Conservation (phyloP, 176 grass and related monocot species). For the Lolium rigidum region DNA sequence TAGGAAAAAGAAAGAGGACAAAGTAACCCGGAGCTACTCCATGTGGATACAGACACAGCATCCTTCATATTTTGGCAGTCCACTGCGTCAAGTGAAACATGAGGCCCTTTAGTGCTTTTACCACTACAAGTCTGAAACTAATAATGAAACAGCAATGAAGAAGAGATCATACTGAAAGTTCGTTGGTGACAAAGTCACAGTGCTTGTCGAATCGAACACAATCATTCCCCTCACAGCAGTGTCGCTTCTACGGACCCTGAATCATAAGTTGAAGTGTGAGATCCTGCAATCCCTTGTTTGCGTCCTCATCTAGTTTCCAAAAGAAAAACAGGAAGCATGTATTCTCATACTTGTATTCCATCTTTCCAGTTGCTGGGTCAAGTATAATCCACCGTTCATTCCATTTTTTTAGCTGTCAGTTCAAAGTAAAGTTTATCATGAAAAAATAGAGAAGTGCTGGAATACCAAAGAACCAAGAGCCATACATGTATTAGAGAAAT, state of each 20-base stretch:
- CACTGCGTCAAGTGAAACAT: slow-evolving; percentile 63
- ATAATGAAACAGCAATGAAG: slow-evolving; percentile 33
- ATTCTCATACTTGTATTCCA: slow-evolving; percentile 91
- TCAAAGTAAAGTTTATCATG: slow-evolving; percentile 33
- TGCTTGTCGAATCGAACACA: slow-evolving; percentile 72
- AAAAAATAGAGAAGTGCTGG: neutral
- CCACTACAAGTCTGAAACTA: neutral
- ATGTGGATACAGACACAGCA: slow-evolving; percentile 93
- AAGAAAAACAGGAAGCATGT: slow-evolving; percentile 19
- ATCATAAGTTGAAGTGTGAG: slow-evolving; percentile 42
- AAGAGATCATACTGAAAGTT: slow-evolving; percentile 74
- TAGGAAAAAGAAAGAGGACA: slow-evolving; percentile 17
- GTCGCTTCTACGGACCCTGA: slow-evolving; percentile 70
- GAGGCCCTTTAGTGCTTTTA: slow-evolving; percentile 13
- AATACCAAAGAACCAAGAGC: neutral
- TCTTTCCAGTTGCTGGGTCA: slow-evolving; percentile 88
- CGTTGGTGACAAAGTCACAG: slow-evolving; percentile 65
- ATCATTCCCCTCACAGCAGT: slow-evolving; percentile 60
- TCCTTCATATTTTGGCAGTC: slow-evolving; percentile 78
- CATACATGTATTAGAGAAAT: neutral
- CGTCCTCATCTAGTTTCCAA: neutral
- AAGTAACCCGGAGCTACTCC: slow-evolving; percentile 10
- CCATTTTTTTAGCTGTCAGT: slow-evolving; percentile 87
- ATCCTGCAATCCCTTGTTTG: slow-evolving; percentile 2
- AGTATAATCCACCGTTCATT: slow-evolving; percentile 96